Evolutionary conservation across 768 basidiomycete genomes (phyloP).

Genomic region (Xanthoconium stramineum): DNA sequence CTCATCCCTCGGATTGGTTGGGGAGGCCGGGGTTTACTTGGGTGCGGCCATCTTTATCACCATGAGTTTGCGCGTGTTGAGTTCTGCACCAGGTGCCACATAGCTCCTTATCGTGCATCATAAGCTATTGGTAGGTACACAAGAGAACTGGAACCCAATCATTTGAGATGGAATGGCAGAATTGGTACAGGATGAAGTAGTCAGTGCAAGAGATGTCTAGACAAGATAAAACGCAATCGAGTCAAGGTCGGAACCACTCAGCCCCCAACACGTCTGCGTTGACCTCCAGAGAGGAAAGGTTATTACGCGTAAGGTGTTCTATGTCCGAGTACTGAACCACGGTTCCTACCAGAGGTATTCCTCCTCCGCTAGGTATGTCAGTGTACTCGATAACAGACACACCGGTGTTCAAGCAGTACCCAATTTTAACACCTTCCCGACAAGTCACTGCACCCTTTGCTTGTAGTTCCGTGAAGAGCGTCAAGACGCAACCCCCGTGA

Average conservation of each 20-base stretch:
- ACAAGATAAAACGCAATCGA: no score
- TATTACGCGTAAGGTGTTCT: no score
- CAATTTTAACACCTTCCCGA: slow-evolving; percentile 24
- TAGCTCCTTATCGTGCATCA: slow-evolving; percentile 45
- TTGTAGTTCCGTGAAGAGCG: slow-evolving; percentile 41
- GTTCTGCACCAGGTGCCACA: slow-evolving; percentile 49
- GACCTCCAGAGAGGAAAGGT: no score
- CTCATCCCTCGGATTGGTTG: slow-evolving; percentile 72
- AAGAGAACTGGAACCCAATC: background rate
- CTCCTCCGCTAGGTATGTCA: slow-evolving; percentile 1
- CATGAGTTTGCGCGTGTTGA: background rate
- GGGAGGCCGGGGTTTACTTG: slow-evolving; percentile 85
- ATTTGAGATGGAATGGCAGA: background rate
- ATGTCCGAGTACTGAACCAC: no score
- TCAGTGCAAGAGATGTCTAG: background rate
- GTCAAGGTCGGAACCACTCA: no score
- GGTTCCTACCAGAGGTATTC: no score
- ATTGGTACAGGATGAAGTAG: background rate
- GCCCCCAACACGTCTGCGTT: no score
- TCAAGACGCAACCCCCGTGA: slow-evolving; percentile 52
- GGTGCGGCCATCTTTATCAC: slow-evolving; percentile 44
- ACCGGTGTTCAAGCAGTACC: slow-evolving; percentile 9
- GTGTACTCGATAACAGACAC: slow-evolving; percentile 55
- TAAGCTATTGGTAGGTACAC: background rate
- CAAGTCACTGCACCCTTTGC: slow-evolving; percentile 36